Evolutionary conservation across 1,284 basidiomycete species (phyloP), one percentile per base, ranked within the genome.

Genomic region (Leccinum fallax): DNA sequence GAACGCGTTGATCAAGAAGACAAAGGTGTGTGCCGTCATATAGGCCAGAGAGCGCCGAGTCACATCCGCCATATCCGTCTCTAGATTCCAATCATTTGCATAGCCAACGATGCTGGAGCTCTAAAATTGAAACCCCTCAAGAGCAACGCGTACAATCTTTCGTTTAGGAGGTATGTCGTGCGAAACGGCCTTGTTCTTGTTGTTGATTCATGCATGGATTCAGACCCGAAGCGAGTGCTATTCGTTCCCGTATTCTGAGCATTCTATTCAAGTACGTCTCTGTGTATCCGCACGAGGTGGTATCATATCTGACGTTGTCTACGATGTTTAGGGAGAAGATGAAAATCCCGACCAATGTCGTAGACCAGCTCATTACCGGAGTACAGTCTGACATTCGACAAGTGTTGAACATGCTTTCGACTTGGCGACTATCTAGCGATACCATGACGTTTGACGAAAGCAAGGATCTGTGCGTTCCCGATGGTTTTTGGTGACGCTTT

Each of bases 401-500:
- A 72, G 93, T 99, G 5, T 80, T 98, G 66, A 99, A 98, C 74
- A 98, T 99, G 95, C 82, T 99, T 6, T 97, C 96, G 10, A 98
- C 96, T 0, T 99, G 94, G 93, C 94, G 90, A 73, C 78, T 95
- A 24, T 90, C 90, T 15, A 87, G 83, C 69, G 74, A 81, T 60
- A 83, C 85, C 3, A 94, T 97, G 89, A 83, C 89, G 67, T 97
- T 94, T 75, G 95, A 99, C 71, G 89, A 98, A 71, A 86, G 94
- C 64, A 97, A 98, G 76, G 75, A 82, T 24, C 79, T 98, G 95
- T 97, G 70, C 63, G 92, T 81, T 57, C 49, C 34, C 13, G 43
- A 6, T 49, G 28, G 21, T 38, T 51, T 6, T 6, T 26, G 7
- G n/a, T 15, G 11, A 24, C 10, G 43, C 64, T 49, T 13, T 32